These are phyloP conservation scores for Dryas alaskensis DNA, from an alignment of 306 rosid genomes.

Conservation along the genomic window DNA sequence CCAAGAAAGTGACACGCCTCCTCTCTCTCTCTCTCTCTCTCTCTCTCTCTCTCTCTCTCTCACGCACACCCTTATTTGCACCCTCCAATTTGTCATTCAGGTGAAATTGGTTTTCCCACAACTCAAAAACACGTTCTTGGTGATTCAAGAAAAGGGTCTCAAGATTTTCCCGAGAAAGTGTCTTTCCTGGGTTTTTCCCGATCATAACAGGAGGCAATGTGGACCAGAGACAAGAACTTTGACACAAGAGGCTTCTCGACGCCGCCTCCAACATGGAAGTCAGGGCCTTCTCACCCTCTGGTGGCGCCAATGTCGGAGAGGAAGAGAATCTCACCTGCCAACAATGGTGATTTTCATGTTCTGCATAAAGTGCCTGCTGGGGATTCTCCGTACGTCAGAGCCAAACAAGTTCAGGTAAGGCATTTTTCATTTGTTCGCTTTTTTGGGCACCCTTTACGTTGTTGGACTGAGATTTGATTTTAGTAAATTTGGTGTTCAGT, in stretches of 20 bases:
- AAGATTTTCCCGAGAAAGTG: conserved; percentile 32
- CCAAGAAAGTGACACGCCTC: no score
- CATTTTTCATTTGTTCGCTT: not conserved
- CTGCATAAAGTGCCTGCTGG: conserved; percentile 86
- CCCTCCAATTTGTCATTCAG: not conserved
- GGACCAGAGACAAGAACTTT: conserved; percentile 39
- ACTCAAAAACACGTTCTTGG: conserved; percentile 10
- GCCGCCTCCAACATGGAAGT: conserved; percentile 49
- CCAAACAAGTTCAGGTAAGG: conserved; percentile 91
- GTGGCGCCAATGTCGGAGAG: conserved; percentile 53
- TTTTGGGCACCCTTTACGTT: not conserved
- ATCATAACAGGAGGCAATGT: conserved; percentile 31
- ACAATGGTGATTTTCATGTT: conserved; percentile 53
- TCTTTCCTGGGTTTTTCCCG: not conserved
- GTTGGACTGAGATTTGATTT: not conserved
- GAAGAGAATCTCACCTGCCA: conserved; percentile 45
- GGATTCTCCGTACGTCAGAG: conserved; percentile 88
- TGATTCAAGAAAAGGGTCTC: conserved; percentile 26
- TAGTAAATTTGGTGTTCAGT: not conserved
- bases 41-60: not conserved
- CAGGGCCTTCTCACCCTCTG: conserved; percentile 31
- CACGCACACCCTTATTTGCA: not conserved
- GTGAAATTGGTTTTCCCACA: no score
- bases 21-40: not conserved
- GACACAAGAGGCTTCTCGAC: conserved; percentile 55